phyloP scores from a whole-genome alignment of 2,329 filamentous ascomycete species.

The Aureobasidium mangrovei region DNA sequence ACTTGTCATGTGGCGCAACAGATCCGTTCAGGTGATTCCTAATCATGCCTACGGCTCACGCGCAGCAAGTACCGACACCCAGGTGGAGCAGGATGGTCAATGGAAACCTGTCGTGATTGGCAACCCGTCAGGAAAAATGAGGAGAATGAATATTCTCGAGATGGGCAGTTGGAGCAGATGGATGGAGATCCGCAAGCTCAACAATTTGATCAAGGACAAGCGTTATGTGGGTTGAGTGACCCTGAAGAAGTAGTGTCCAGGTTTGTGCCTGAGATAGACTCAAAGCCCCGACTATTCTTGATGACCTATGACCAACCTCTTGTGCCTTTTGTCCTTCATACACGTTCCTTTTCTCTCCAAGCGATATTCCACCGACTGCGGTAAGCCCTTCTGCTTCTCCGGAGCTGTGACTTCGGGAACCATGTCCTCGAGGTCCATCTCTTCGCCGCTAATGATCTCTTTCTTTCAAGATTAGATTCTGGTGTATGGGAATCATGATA shows the following conservation, averaged over 20 bases:
- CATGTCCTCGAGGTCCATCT: too few relatives aligned
- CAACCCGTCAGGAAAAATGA: slow-evolving; percentile 58
- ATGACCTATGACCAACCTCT: not conserved
- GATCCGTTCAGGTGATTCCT: slow-evolving; percentile 59
- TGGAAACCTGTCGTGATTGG: slow-evolving; percentile 66
- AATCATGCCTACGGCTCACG: slow-evolving; percentile 44
- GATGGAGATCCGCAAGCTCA: slow-evolving; percentile 56
- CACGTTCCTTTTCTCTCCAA: too few relatives aligned
- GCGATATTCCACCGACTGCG: too few relatives aligned
- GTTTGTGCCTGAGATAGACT: not conserved
- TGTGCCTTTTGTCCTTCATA: too few relatives aligned
- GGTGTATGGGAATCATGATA: too few relatives aligned
- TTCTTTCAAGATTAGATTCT: too few relatives aligned
- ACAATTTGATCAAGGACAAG: slow-evolving; percentile 26
- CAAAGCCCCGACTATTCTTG: slow-evolving; percentile 27
- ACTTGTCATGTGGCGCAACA: slow-evolving; percentile 54
- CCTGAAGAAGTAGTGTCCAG: not conserved
- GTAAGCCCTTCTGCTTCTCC: too few relatives aligned
- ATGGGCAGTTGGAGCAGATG: slow-evolving; percentile 59
- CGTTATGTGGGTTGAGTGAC: not conserved
- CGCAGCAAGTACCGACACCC: slow-evolving; percentile 39
- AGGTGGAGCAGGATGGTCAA: slow-evolving; percentile 42
- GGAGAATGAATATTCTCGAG: slow-evolving; percentile 64
- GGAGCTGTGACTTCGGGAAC: too few relatives aligned
- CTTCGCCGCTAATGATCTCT: too few relatives aligned